These are phyloP conservation scores for Trifolium repens DNA, from an alignment of 306 rosid genomes.

Conservation along the genomic window DNA sequence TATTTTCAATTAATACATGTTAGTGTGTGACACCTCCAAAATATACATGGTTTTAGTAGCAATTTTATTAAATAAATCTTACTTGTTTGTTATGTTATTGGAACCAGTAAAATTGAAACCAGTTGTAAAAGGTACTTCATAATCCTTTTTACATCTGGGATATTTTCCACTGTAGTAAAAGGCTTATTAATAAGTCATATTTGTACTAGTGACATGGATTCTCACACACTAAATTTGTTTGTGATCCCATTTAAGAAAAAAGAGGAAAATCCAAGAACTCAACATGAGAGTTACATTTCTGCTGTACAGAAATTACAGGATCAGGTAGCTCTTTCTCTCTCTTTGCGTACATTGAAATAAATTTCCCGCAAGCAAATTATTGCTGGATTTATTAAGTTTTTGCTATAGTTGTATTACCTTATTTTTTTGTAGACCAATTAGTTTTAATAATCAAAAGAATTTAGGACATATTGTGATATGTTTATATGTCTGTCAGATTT, in stretches of 20 bases:
- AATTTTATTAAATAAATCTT: too few species aligned
- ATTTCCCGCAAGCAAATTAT: background rate
- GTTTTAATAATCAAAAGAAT: background rate
- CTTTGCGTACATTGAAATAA: background rate
- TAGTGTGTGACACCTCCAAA: too few species aligned
- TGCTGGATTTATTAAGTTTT: constrained; percentile 12
- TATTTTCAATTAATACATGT: too few species aligned
- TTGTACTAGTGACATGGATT: constrained; percentile 39
- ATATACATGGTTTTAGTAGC: too few species aligned
- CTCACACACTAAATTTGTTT: constrained; percentile 46
- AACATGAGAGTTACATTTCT: constrained; percentile 49
- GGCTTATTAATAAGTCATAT: too few species aligned
- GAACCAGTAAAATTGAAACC: too few species aligned
- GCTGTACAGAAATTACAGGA: constrained; percentile 77
- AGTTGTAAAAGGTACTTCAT: too few species aligned
- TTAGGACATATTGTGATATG: constrained; percentile 22
- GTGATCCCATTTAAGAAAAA: constrained; percentile 64
- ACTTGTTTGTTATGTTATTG: too few species aligned
- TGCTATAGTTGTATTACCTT: constrained; percentile 3
- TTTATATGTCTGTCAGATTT: constrained; percentile 53
- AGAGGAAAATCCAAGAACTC: constrained; percentile 64
- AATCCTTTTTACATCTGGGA: too few species aligned
- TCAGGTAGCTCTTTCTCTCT: constrained; percentile 57
- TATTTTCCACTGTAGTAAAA: too few species aligned
- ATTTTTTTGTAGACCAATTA: background rate